These are phyloP conservation scores for Simplicillium aogashimaense DNA, from an alignment of 2,329 filamentous ascomycete species.

Conservation along the genomic window DNA sequence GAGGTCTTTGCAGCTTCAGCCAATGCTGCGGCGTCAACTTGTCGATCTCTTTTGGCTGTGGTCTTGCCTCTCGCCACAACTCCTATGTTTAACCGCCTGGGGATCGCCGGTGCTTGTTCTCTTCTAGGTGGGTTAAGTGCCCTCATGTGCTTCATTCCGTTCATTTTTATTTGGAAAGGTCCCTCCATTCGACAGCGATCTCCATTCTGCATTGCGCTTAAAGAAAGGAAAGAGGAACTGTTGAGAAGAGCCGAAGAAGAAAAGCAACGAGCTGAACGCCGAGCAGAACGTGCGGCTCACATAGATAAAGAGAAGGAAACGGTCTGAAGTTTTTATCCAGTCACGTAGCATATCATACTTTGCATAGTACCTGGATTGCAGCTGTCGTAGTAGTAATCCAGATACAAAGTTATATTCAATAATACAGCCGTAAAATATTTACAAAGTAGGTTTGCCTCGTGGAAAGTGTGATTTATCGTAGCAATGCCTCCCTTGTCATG, in stretches of 20 bases:
- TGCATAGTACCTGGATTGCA: too few species aligned
- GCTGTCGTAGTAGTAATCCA: too few species aligned
- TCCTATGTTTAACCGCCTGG: conserved; percentile 37
- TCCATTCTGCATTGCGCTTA: conserved; percentile 52
- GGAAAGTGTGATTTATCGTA: too few species aligned
- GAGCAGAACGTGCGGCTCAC: neutral
- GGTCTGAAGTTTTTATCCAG: too few species aligned
- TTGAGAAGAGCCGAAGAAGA: conserved; percentile 23
- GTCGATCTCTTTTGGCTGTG: conserved; percentile 88
- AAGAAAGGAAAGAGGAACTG: conserved; percentile 38
- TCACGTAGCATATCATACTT: too few species aligned
- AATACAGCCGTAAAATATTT: too few species aligned
- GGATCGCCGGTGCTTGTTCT: conserved; percentile 40
- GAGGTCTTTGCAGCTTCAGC: conserved; percentile 60
- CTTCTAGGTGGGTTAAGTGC: conserved; percentile 39
- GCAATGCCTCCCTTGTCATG: too few species aligned
- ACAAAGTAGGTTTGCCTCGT: too few species aligned
- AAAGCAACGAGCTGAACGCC: neutral
- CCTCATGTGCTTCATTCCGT: conserved; percentile 39
- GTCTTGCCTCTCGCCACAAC: conserved; percentile 46
- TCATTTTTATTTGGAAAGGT: conserved; percentile 44
- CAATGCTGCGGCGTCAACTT: conserved; percentile 76
- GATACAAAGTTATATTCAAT: too few species aligned
- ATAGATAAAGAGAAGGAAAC: too few species aligned
- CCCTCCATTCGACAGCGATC: conserved; percentile 44